Conservation (phyloP, 768 basidiomycete species). For the Pluteus cervinus region DNA sequence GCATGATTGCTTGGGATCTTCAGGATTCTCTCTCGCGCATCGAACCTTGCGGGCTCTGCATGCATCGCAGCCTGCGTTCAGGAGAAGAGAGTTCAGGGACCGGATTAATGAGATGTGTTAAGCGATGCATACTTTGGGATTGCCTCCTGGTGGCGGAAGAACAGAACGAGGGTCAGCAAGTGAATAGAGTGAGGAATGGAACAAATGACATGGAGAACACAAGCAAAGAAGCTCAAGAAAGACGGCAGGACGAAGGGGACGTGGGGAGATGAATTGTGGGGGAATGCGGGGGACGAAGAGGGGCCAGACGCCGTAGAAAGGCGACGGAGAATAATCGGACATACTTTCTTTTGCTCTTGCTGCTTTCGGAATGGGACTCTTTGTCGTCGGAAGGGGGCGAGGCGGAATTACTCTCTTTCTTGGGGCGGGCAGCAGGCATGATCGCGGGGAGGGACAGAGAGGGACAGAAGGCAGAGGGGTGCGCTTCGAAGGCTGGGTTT, state of each 20-base stretch:
- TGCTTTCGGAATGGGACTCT: slow-evolving; percentile 57
- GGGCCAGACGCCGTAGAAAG: slow-evolving; percentile 21
- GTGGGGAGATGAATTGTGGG: slow-evolving; percentile 28
- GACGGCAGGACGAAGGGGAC: slow-evolving; percentile 16
- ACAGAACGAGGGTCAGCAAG: slow-evolving; percentile 28
- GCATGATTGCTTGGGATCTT: slow-evolving; percentile 74
- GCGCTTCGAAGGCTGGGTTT: slow-evolving; percentile 23
- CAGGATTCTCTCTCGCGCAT: slow-evolving; percentile 74
- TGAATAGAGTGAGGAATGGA: slow-evolving; percentile 16
- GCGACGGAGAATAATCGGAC: slow-evolving; percentile 59
- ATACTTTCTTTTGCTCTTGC: slow-evolving; percentile 77
- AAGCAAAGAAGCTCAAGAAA: slow-evolving; percentile 17
- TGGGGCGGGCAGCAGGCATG: slow-evolving; percentile 65
- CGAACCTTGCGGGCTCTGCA: slow-evolving; percentile 84
- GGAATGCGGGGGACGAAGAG: slow-evolving; percentile 37
- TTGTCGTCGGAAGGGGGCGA: slow-evolving; percentile 66
- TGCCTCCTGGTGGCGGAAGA: slow-evolving; percentile 57
- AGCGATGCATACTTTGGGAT: slow-evolving; percentile 65
- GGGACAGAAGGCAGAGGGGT: slow-evolving; percentile 20
- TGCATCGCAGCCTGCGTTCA: slow-evolving; percentile 68
- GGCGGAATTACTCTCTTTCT: slow-evolving; percentile 59
- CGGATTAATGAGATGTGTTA: slow-evolving; percentile 1
- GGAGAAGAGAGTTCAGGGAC: slow-evolving; percentile 13
- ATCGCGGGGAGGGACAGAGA: slow-evolving; percentile 24
- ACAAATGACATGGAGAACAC: slow-evolving; percentile 29